These are phyloP conservation scores for Haematococcus lacustris DNA, from an alignment of 139 green algal genomes.

Conservation along the genomic window DNA sequence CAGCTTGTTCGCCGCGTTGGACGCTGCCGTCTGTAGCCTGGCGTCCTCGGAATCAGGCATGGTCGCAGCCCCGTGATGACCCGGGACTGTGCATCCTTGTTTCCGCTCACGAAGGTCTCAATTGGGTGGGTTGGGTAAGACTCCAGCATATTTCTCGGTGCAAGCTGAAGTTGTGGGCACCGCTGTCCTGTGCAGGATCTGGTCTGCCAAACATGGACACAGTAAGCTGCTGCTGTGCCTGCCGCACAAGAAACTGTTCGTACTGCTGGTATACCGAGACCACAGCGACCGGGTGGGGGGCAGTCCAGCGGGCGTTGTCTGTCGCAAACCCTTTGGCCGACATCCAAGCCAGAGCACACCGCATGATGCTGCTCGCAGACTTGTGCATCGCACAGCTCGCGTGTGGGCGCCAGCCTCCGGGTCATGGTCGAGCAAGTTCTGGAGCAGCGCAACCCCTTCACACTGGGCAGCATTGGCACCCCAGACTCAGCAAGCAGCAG, in stretches of 20 bases:
- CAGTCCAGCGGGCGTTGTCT: too few species aligned
- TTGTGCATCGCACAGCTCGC: background rate
- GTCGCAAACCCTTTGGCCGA: background rate
- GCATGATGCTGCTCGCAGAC: background rate
- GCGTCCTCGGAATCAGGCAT: too few species aligned
- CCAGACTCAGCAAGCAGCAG: background rate
- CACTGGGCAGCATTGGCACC: background rate
- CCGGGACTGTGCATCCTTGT: background rate
- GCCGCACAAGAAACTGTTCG: background rate
- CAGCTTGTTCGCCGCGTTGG: too few species aligned
- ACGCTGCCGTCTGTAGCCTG: too few species aligned
- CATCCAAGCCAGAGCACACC: background rate
- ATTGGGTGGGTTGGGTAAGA: background rate
- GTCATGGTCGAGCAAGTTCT: background rate
- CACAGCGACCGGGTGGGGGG: too few species aligned
- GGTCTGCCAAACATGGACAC: background rate
- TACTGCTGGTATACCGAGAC: conserved; percentile 1
- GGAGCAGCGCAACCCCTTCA: background rate
- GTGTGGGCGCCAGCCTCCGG: background rate
- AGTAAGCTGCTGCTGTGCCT: conserved; percentile 3
- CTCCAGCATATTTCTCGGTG: background rate
- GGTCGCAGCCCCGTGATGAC: too few species aligned
- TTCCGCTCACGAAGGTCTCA: background rate
- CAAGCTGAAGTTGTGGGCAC: background rate
- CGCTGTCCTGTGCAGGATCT: background rate